Base-by-base conservation (phyloP, 371 early-diverging fungal genomes). In the Lichtheimia ramosa region DNA sequence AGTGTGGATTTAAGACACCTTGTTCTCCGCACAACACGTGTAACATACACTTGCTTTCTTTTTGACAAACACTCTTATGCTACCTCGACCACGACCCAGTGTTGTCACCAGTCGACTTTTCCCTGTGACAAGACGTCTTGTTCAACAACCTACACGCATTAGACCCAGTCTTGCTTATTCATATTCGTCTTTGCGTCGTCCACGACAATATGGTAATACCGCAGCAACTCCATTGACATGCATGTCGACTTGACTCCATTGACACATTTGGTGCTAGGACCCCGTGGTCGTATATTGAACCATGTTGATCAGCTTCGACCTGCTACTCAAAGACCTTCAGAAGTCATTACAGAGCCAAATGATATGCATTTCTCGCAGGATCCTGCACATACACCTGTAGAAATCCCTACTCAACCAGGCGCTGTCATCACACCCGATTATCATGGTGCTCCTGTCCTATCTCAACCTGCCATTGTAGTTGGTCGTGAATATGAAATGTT, bases 401-500 rank as follows among this genome's bases (percentile, higher is more conserved):
- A 70, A 18, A 70, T 80, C 5, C 76, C 78, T 3, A 46, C 65
- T 6, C 57, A 57, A 15, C 64, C 63, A 27, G 64, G 68, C 24
- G 64, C 64, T 15, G 68, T 81, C 3, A 53, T 81, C 18, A 69
- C 67, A 21, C 66, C 74, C n/a, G 64, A 69, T 50, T 68, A 70
- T 15, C 46, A 56, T 2, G 84, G 83, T 4, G 69, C 78, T 18
- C 71, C 75, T 15, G 48, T 84, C 20, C 65, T 87, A 3, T 62
- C 82, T 0, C 85, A 86, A 41, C 73, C 88, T 16, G 87, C 88
- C 3, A 56, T 94, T 20, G 77, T 90, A 7, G 85, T 94, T 48
- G 85, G 85, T 3, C 70, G 93, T 18, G 90, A 95, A 69, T 55
- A 93, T 15, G 95, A 93, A 69, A 90, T 92, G 90, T 69, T 93